Base-by-base conservation (phyloP, 2,329 filamentous ascomycete species). In the Falciphora oryzae region DNA sequence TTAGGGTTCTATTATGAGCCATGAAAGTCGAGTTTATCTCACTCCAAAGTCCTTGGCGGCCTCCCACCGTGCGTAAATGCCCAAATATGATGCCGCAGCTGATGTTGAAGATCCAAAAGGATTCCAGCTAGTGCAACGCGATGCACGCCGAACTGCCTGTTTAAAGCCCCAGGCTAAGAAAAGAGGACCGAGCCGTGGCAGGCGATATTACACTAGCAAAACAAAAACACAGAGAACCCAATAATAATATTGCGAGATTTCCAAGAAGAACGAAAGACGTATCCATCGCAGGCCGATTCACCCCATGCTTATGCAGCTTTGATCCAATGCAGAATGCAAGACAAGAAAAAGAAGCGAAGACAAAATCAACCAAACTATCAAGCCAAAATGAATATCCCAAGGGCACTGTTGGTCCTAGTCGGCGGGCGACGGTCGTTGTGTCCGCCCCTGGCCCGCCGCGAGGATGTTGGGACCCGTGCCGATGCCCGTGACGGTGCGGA, bases 401-500 rank as follows among this genome's bases (percentile, higher is more conserved):
- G 32, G 44, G 44, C 18, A 3, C 44, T n/a, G 6, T 25, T 6
- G 2, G 22, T n/a, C 44, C 44, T 53, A 8, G 44, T 53, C 44
- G 22, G 22, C 22, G 44, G 44, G 6, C 44, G n/a, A 25, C 44
- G 44, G 7, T 25, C 44, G 18, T 53, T 53, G 44, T 22, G 44
- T 4, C 44, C 44, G 44, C 44, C 6, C 44, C 44, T 53, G 44
- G 44, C 22, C 44, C 8, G 22, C 18, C 22, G 22, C n/a, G 16
- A 62, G 18, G 62, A 87, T 84, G 68, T 87, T 85, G 25, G 84
- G 84, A 6, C 84, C 83, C 0, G 83, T 86, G 18, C 85, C 85
- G 59, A 87, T 82, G 3, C 85, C 85, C 5, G 85, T 87, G 69
- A 87, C 64, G 44, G 85, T 83, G 74, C 86, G 80, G 56, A 88